phyloP scores from a whole-genome alignment of 2,329 filamentous ascomycete species.

The Davidsoniella eucalypti region DNA sequence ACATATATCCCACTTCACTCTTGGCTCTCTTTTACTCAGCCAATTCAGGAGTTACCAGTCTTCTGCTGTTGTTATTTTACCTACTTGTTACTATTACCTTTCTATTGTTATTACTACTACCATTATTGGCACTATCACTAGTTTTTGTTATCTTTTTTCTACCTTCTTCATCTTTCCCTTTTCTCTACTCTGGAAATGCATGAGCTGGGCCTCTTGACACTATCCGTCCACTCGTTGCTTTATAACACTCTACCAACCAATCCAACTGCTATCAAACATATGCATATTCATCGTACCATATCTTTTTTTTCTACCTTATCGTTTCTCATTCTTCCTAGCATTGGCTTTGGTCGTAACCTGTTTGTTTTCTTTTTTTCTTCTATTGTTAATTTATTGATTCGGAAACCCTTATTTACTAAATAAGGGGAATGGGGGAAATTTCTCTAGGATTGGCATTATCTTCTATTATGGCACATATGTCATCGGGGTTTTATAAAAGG shows the following conservation, averaged over 20 bases:
- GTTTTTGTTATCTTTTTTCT: background rate
- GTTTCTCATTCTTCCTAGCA: background rate
- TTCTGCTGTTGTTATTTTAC: slow-evolving; percentile 1
- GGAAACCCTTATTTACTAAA: background rate
- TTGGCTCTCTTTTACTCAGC: background rate
- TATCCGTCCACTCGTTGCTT: background rate
- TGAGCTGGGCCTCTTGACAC: slow-evolving; percentile 2
- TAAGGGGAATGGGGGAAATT: too few relatives aligned
- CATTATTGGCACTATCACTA: background rate
- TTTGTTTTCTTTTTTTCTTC: background rate
- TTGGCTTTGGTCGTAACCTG: background rate
- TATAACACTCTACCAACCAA: background rate
- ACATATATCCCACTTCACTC: background rate
- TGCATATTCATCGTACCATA: background rate
- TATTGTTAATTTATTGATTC: background rate
- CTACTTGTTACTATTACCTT: background rate
- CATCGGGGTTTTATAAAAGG: too few relatives aligned
- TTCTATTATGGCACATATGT: too few relatives aligned
- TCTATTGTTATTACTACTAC: background rate
- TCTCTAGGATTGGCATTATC: too few relatives aligned
- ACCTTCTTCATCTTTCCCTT: background rate
- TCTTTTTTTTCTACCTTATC: too few relatives aligned
- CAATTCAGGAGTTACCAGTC: slow-evolving; percentile 11
- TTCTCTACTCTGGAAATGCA: background rate
- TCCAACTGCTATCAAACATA: background rate